Evolutionary conservation across 1,139 yeast species (phyloP).

Genomic region (Taphrina sp.): DNA sequence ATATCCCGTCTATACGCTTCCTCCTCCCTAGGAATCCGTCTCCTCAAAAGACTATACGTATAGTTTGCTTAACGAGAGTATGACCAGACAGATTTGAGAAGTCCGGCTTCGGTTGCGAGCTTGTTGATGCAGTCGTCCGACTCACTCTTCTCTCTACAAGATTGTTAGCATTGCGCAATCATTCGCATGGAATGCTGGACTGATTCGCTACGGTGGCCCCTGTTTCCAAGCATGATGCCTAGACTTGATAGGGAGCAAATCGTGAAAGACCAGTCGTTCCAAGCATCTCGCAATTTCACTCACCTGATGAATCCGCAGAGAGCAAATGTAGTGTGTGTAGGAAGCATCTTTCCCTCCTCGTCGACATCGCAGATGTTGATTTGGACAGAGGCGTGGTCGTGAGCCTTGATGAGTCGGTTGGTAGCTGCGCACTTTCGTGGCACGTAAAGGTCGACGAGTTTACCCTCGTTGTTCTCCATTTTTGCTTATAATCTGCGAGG

Average conservation of each 20-base stretch:
- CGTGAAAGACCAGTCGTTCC: background rate
- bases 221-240: too few species aligned
- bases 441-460: conserved; percentile 99
- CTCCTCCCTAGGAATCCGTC: conserved; percentile 27
- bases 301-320: conserved; percentile 91
- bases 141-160: conserved; percentile 71
- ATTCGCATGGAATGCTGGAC: too few species aligned
- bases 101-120: conserved; percentile 98
- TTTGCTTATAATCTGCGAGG: too few species aligned
- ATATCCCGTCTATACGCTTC: conserved; percentile 18
- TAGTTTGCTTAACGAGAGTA: conserved; percentile 39
- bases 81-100: conserved; percentile 65
- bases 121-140: conserved; percentile 99
- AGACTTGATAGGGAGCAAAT: too few species aligned
- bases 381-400: conserved; percentile 99
- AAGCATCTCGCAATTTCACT: background rate
- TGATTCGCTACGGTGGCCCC: too few species aligned
- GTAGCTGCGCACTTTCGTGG: conserved; percentile 99
- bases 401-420: conserved; percentile 99
- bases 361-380: conserved; percentile 84
- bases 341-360: conserved; percentile 92
- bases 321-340: conserved; percentile 91
- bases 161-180: background rate
- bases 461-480: conserved; percentile 99
- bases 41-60: conserved; percentile 20